phyloP scores from a whole-genome alignment of 495 filamentous ascomycete genomes.

The Penicillium desertorum region DNA sequence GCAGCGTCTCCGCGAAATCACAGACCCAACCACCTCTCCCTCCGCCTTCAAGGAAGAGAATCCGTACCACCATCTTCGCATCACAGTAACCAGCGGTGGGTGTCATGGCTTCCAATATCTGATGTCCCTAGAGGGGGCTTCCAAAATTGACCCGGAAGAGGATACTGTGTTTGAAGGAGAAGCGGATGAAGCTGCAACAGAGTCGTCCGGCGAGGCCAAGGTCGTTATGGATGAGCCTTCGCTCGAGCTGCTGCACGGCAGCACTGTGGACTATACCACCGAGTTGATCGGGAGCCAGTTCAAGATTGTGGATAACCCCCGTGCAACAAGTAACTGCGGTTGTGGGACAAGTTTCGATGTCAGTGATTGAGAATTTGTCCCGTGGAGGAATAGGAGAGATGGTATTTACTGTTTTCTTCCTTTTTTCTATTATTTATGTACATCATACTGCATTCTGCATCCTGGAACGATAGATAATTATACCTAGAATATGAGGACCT shows the following conservation, averaged over 20 bases:
- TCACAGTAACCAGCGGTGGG: slow-evolving; percentile 87
- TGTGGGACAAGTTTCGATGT: slow-evolving; percentile 99
- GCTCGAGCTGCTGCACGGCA: slow-evolving; percentile 84
- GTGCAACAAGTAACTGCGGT: slow-evolving; percentile 90
- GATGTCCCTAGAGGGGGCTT: slow-evolving; percentile 72
- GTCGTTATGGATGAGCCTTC: slow-evolving; percentile 88
- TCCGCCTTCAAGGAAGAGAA: slow-evolving; percentile 65
- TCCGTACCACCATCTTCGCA: slow-evolving; percentile 78
- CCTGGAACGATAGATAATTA: slow-evolving; percentile 28
- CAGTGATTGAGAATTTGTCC: slow-evolving; percentile 46
- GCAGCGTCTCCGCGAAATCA: slow-evolving; percentile 66
- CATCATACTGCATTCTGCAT: slow-evolving; percentile 20
- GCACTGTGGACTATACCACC: slow-evolving; percentile 92
- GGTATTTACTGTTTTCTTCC: slow-evolving; percentile 10
- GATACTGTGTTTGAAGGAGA: slow-evolving; percentile 64
- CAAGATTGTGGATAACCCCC: slow-evolving; percentile 89
- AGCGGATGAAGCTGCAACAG: slow-evolving; percentile 27
- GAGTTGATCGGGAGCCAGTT: slow-evolving; percentile 98
- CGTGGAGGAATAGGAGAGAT: slow-evolving; percentile 2
- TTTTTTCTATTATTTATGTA: slow-evolving; percentile 17
- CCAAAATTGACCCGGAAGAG: slow-evolving; percentile 64
- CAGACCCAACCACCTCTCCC: slow-evolving; percentile 43
- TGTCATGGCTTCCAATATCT: slow-evolving; percentile 98
- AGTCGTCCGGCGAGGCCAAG: slow-evolving; percentile 61
- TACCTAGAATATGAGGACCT: slow-evolving; percentile 30